Evolutionary conservation across 163 green algal genomes (phyloP), one percentile per base, ranked within the genome.

Genomic region (Scenedesmus sp.): DNA sequence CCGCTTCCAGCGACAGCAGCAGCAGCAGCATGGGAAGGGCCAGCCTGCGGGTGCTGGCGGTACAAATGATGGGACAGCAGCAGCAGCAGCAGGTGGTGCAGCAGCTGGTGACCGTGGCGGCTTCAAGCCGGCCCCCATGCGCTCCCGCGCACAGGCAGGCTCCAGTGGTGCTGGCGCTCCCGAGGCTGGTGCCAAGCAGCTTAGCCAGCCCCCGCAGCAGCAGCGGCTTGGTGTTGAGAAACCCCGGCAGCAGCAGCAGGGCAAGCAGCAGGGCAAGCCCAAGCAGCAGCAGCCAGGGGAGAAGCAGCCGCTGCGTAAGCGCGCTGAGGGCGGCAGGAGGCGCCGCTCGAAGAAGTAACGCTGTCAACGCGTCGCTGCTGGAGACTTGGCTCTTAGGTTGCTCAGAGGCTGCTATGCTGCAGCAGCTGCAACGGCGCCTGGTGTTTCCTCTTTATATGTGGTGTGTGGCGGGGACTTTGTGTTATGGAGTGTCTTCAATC

Each of bases 311-410:
- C 59, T 92, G 59, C 91, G 91, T 24, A 89, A 20, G 2, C 72
- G 91, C 12, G 87, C 87, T 12, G 87, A 93, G 72, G 91, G 91
- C 33, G 91, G 91, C 56, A 68, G 91, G 3, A 93, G 90, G 87
- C 83, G 91, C n/a, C 73, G 91, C 18, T 16, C 51, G 0, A 86
- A 81, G 37, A 92, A 92, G 73, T 90, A 88, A 61, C 81, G 42
- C 13, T 84, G 72, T 81, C 3, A 49, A 5, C 46, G 30, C 46
- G 7, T 56, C 18, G 56, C 56, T n/a, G n/a, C n/a, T n/a, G n/a
- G n/a, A n/a, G n/a, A n/a, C n/a, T n/a, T n/a, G n/a, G n/a, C n/a
- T n/a, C n/a, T n/a, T n/a, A n/a, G n/a, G n/a, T n/a, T n/a, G n/a
- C n/a, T n/a, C n/a, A n/a, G n/a, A n/a, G n/a, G n/a, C n/a, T n/a